Conservation (phyloP, 345 rosid species). For the Rhodamnia argentea region DNA sequence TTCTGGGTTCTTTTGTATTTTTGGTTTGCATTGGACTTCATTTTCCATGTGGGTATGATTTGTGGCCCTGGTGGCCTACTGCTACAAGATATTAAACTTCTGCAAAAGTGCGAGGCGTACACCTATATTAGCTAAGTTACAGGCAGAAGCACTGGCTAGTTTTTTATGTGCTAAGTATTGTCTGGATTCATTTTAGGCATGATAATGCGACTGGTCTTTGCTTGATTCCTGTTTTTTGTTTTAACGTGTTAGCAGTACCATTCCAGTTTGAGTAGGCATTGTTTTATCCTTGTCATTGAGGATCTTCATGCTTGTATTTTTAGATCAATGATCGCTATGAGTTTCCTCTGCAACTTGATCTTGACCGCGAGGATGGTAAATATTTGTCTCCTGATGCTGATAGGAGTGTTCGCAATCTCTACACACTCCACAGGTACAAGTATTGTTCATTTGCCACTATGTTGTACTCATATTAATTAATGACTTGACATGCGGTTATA, state of each 20-base stretch:
- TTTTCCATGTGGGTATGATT: neutral
- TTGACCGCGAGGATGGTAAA: constrained; percentile 75
- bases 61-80: neutral
- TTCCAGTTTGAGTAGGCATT: neutral
- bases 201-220: neutral
- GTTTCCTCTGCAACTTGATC: constrained; percentile 94
- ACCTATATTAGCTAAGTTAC: neutral
- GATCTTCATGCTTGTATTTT: constrained; percentile 3
- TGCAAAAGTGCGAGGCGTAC: neutral
- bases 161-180: neutral
- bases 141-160: neutral
- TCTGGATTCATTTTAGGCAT: neutral
- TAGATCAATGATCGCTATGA: constrained; percentile 98
- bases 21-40: neutral
- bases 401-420: constrained; percentile 86
- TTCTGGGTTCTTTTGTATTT: neutral
- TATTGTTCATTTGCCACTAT: neutral
- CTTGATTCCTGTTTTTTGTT: neutral
- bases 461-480: neutral
- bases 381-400: constrained; percentile 89
- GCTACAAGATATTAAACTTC: neutral
- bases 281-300: neutral
- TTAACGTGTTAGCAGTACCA: neutral
- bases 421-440: constrained; percentile 45
- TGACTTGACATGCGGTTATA: neutral